phyloP scores from a whole-genome alignment of 345 rosid genomes.

The Populus nigra region DNA sequence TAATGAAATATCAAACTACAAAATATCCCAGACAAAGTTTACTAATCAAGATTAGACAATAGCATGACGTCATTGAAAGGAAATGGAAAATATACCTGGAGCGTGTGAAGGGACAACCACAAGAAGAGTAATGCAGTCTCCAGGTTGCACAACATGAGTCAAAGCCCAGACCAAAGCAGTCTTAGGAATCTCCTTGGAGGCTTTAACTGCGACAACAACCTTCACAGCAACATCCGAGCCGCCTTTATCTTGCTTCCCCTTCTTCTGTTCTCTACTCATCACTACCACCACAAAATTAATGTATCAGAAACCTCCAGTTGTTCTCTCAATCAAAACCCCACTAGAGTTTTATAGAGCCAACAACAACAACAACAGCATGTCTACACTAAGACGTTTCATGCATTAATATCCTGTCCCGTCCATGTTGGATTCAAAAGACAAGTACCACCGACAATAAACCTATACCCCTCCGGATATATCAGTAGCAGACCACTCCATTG shows the following conservation, averaged over 20 bases:
- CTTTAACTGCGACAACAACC: slow-evolving; percentile 92
- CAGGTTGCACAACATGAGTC: slow-evolving; percentile 96
- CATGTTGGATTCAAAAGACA: slow-evolving; percentile 34
- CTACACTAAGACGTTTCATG: slow-evolving; percentile 13
- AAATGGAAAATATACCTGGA: slow-evolving; percentile 47
- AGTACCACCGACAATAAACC: slow-evolving; percentile 36
- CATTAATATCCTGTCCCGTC: slow-evolving; percentile 45
- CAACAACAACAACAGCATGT: slow-evolving; percentile 1
- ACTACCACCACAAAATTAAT: slow-evolving; percentile 4
- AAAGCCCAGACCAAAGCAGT: slow-evolving; percentile 94
- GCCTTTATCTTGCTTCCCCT: slow-evolving; percentile 53
- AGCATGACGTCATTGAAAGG: slow-evolving; percentile 1
- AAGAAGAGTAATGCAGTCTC: slow-evolving; percentile 83
- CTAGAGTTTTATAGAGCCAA: slow-evolving; percentile 21
- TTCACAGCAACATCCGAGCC: slow-evolving; percentile 57
- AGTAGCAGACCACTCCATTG: slow-evolving; percentile 36
- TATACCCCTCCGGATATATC: slow-evolving; percentile 24
- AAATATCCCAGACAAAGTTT: background rate
- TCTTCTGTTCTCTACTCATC: slow-evolving; percentile 60
- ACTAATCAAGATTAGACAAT: background rate
- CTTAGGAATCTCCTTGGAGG: slow-evolving; percentile 91
- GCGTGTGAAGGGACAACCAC: slow-evolving; percentile 78
- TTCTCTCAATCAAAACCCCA: slow-evolving; percentile 15
- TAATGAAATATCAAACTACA: background rate
- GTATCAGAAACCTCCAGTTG: background rate